Evolutionary conservation across 1,139 yeast species (phyloP).

Genomic region (Diutina catenulata): DNA sequence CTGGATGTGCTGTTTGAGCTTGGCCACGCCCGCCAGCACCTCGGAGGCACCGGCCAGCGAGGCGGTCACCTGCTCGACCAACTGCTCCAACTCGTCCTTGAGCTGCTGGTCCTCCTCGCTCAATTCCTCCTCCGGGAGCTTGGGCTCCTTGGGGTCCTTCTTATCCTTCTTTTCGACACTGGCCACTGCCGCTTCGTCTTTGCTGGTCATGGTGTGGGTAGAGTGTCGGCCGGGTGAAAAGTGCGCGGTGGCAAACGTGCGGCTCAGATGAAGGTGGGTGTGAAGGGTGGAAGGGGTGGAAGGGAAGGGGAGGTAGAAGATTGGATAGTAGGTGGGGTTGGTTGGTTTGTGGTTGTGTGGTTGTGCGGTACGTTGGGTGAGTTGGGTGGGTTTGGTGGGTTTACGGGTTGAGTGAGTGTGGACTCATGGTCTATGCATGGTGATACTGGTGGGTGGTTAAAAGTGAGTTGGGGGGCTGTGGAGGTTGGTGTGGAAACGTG

Average conservation of each 20-base stretch:
- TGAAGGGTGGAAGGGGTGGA: background rate
- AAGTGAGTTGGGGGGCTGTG: no score
- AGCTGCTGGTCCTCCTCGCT: conserved; percentile 90
- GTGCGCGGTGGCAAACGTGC: background rate
- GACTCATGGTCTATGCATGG: no score
- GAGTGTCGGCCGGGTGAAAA: background rate
- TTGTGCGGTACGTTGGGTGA: no score
- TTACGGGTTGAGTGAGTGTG: no score
- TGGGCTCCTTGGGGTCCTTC: background rate
- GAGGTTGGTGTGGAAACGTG: no score
- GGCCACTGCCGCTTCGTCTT: no score
- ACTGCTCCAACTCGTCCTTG: conserved; percentile 75
- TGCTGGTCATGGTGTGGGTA: no score
- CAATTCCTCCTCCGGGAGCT: conserved; percentile 56
- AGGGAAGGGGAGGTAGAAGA: background rate
- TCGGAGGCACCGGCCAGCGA: conserved; percentile 34
- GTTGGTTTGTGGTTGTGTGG: no score
- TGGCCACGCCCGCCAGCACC: conserved; percentile 42
- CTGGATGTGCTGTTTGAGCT: conserved; percentile 54
- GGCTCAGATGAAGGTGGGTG: background rate
- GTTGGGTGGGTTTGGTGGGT: no score
- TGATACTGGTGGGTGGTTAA: no score
- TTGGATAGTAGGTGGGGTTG: no score
- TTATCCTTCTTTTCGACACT: background rate
- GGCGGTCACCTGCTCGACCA: conserved; percentile 64